Conservation (phyloP, 192 early-diverging fungal genomes). For the Umbelopsis ramanniana region DNA sequence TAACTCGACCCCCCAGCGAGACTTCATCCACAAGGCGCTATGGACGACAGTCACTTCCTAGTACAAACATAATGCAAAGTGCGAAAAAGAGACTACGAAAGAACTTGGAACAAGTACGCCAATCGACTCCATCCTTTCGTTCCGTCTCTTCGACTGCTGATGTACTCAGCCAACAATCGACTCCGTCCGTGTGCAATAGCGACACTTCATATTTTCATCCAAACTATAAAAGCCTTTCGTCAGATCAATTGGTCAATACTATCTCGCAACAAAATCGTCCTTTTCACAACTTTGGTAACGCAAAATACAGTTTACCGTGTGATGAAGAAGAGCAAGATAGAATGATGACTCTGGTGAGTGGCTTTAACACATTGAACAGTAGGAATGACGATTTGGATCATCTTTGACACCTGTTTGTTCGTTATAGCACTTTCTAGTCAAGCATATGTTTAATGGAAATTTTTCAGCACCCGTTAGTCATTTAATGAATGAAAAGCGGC, state of each 20-base stretch:
- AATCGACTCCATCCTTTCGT: neutral
- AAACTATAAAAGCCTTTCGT: neutral
- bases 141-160: neutral
- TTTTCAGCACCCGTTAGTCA: constrained; percentile 33
- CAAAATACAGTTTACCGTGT: constrained; percentile 32
- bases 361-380: neutral
- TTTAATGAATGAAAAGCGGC: constrained; percentile 13
- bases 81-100: neutral
- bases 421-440: constrained; percentile 28
- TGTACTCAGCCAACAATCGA: neutral
- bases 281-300: constrained; percentile 2
- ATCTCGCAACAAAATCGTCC: neutral
- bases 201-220: neutral
- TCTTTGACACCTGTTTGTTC: neutral
- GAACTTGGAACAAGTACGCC: neutral
- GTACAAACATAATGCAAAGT: neutral
- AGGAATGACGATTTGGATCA: neutral
- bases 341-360: constrained; percentile 32
- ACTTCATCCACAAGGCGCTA: neutral
- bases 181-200: neutral
- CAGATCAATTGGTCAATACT: neutral
- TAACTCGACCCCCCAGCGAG: neutral
- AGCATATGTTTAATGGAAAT: constrained; percentile 28
- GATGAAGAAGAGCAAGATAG: constrained; percentile 40
- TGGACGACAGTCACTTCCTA: neutral